Conservation (phyloP, 306 rosid genomes). For the Fragaria iinumae region DNA sequence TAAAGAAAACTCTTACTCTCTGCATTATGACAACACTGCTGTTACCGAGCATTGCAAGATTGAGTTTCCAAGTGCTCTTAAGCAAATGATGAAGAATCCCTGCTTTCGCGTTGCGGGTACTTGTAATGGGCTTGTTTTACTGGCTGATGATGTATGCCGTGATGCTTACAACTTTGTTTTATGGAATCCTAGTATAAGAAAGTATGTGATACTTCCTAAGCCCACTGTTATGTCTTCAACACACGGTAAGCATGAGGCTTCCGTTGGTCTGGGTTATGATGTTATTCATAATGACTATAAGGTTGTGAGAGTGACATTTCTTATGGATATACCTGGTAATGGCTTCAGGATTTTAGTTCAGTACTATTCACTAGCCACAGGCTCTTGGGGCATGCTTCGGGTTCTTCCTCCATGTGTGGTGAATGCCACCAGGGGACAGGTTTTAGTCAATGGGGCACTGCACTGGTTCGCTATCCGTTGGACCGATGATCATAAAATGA, state of each 20-base stretch:
- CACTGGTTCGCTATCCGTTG: background rate
- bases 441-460: background rate
- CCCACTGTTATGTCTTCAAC: background rate
- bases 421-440: background rate
- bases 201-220: background rate
- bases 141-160: background rate
- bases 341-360: background rate
- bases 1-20: background rate
- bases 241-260: background rate
- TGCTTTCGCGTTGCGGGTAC: background rate
- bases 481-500: background rate
- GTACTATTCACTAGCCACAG: slow-evolving; percentile 7
- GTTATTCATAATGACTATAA: background rate
- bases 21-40: no score
- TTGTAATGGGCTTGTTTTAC: background rate
- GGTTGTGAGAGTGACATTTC: slow-evolving; percentile 1
- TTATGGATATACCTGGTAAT: background rate
- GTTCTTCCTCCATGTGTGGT: background rate
- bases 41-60: background rate
- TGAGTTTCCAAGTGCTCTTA: background rate
- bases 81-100: background rate
- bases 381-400: slow-evolving; percentile 2
- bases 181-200: slow-evolving; percentile 10
- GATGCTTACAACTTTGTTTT: background rate
- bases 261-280: slow-evolving; percentile 1